phyloP scores from a whole-genome alignment of 2,329 filamentous ascomycete species.

The Massarina eburnea region DNA sequence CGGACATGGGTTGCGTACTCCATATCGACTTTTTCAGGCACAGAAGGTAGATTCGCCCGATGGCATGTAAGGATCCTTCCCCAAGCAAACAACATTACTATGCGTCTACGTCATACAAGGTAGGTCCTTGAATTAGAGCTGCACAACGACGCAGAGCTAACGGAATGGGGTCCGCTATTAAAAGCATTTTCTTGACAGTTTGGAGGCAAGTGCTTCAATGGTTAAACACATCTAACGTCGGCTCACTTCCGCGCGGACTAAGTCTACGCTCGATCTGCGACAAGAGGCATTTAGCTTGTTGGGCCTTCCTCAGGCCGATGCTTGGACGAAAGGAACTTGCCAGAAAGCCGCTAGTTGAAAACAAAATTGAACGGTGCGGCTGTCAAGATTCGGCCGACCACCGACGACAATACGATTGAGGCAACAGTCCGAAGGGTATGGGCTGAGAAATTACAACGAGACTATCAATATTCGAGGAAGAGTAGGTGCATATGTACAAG shows the following conservation, averaged over 20 bases:
- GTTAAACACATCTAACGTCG: constrained; percentile 14
- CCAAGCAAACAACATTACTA: neutral
- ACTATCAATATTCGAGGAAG: too few species aligned
- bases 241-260: constrained; percentile 10
- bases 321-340: constrained; percentile 7
- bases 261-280: constrained; percentile 5
- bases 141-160: constrained; percentile 4
- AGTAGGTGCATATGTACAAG: neutral
- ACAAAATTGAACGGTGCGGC: neutral
- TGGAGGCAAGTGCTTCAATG: constrained; percentile 2
- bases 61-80: neutral
- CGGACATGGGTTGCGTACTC: neutral
- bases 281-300: constrained; percentile 1
- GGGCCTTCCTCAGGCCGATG: neutral
- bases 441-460: too few species aligned
- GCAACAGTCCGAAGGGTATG: too few species aligned
- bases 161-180: constrained; percentile 11
- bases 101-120: constrained; percentile 8
- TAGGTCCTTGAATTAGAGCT: constrained; percentile 6
- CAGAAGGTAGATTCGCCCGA: neutral
- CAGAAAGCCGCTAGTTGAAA: neutral
- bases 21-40: neutral
- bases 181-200: constrained; percentile 9
- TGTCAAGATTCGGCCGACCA: too few species aligned
- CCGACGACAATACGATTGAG: too few species aligned